A percentile compares a stretch with the other conserved stretches of the same genome.
Evolutionary conservation across 139 green algal genomes (phyloP).

Genomic region (Tetraselmis chui): DNA sequence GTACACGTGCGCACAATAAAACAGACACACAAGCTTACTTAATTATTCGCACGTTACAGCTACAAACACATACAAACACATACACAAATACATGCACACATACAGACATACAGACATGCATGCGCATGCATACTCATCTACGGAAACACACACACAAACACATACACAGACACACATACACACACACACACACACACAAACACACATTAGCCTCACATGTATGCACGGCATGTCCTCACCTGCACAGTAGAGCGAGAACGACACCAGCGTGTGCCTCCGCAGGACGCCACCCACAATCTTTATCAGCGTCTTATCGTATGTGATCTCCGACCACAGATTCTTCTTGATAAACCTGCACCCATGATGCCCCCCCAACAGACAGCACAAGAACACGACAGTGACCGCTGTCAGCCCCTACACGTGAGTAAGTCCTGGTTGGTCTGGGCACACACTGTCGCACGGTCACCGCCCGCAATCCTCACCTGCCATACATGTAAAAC

Average conservation of each 20-base stretch:
- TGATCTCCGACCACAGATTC: constrained; percentile 76
- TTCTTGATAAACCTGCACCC: constrained; percentile 76
- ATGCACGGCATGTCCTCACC: constrained; percentile 24
- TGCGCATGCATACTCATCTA: too few species aligned
- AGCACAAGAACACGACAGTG: too few species aligned
- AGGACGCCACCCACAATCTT: constrained; percentile 56
- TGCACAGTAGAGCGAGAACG: constrained; percentile 71
- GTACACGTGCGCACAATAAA: too few species aligned
- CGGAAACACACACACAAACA: too few species aligned
- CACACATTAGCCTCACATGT: background rate
- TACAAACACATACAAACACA: too few species aligned
- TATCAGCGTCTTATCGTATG: constrained; percentile 36
- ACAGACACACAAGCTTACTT: too few species aligned
- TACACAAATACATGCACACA: too few species aligned
- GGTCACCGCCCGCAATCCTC: background rate
- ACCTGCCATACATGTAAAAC: constrained; percentile 90
- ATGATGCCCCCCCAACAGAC: too few species aligned
- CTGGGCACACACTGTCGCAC: background rate
- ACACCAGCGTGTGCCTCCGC: constrained; percentile 67
- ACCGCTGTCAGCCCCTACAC: too few species aligned
- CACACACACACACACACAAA: background rate
- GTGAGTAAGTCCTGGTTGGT: too few species aligned
- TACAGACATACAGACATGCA: too few species aligned
- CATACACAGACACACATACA: background rate
- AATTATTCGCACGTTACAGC: too few species aligned